These are phyloP conservation scores for Gossypium herbaceum DNA, from an alignment of 345 rosid species.

Conservation along the genomic window DNA sequence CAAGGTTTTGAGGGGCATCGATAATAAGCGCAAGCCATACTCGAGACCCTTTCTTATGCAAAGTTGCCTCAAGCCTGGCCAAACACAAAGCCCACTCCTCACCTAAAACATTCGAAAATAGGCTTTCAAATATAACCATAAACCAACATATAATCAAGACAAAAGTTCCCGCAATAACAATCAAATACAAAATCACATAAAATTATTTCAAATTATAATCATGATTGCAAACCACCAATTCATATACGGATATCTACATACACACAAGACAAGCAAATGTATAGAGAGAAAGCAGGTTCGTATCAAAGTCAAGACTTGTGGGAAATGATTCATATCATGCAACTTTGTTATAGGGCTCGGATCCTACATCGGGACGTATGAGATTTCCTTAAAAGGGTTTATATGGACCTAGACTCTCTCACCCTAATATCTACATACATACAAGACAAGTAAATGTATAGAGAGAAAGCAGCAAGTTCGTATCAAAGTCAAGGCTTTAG, in stretches of 20 bases:
- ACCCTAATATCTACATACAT: neutral
- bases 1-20: slow-evolving; percentile 79
- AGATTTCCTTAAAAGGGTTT: neutral
- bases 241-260: neutral
- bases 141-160: neutral
- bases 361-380: neutral
- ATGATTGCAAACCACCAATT: neutral
- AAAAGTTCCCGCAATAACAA: neutral
- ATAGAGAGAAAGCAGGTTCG: neutral
- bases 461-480: neutral
- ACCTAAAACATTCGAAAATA: slow-evolving; percentile 35
- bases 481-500: neutral
- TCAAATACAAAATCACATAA: neutral
- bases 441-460: neutral
- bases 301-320: neutral
- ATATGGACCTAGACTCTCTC: neutral
- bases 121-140: slow-evolving; percentile 3
- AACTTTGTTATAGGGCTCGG: neutral
- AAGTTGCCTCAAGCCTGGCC: slow-evolving; percentile 83
- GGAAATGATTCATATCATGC: neutral
- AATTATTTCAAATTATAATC: neutral
- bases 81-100: slow-evolving; percentile 64
- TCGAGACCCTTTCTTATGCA: slow-evolving; percentile 81
- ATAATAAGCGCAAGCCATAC: slow-evolving; percentile 70
- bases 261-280: neutral